Base-by-base conservation (phyloP, 2,329 filamentous ascomycete genomes). In the Leptodontidium sp. region DNA sequence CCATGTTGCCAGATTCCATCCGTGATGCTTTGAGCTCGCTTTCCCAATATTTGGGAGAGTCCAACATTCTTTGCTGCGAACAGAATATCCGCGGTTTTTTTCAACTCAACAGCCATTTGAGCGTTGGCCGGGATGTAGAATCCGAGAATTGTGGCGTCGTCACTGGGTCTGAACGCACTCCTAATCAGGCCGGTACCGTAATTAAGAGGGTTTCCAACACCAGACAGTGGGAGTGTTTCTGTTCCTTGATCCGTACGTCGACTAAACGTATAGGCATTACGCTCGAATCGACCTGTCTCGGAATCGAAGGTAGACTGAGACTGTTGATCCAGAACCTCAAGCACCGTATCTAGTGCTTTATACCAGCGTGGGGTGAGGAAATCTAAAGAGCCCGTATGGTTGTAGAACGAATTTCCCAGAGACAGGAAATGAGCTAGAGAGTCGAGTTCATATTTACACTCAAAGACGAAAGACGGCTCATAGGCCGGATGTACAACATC, bases 401-500 rank as follows among this genome's bases (percentile, higher is more conserved):
- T 88, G 81, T 96, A 86, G 81, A 97, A 98, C 74, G 97, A 90
- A 76, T 97, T 98, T 21, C 86, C 88, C 1, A 99, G 82, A 0
- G 92, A 89, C 6, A 99, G 86, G 79, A 99, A 99, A 77, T 97
- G 91, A 0, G 94, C 96, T 0, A 99, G 85, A 9, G 94, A 98
- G 81, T 99, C 96, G 26, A 99, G 89, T 82, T 99, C 96, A 81
- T 98, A 99, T 81, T 99, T 99, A 87, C 96, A 99, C 81, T 99
- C 96, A 73, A 98, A 99, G 3, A 99, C 96, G 61, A 90, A 87
- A 0, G 85, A 88, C 0, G 91, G 91, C 77, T 98, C 94, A 78
- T 97, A 98, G 0, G 85, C 84, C 0, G 96, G 96, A 75, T 97
- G 93, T 0, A 99, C 96, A 9, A 79, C 81, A 77, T 99, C 96